Conservation (phyloP, 83 land plant species). For the Picea mariana region DNA sequence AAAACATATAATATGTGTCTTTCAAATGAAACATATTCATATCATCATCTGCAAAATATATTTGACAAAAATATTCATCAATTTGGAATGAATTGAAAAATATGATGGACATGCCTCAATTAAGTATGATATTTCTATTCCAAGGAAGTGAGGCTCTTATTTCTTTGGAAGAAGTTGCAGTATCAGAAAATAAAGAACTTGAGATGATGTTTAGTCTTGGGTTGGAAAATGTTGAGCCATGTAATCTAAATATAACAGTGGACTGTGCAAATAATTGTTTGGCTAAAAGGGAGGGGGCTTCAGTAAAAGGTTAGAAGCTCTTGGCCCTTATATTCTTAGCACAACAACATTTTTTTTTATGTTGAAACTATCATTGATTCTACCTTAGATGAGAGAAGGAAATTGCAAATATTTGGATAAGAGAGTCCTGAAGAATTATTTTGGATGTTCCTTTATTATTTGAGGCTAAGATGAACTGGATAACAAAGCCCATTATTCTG, state of each 20-base stretch:
- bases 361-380: conserved; percentile 80
- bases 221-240: conserved; percentile 63
- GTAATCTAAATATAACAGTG: conserved; percentile 61
- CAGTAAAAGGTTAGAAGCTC: conserved; percentile 70
- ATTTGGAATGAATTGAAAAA: too few relatives aligned
- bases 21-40: too few relatives aligned
- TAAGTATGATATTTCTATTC: too few relatives aligned
- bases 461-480: conserved; percentile 76
- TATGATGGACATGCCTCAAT: too few relatives aligned
- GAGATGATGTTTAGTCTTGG: conserved; percentile 62
- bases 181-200: conserved; percentile 47
- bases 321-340: conserved; percentile 67
- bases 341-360: conserved; percentile 48
- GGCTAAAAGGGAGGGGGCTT: conserved; percentile 47
- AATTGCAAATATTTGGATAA: conserved; percentile 78
- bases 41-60: too few relatives aligned
- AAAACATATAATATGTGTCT: too few relatives aligned
- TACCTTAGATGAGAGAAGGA: conserved; percentile 77
- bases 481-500: conserved; percentile 80
- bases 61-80: too few relatives aligned
- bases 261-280: conserved; percentile 48
- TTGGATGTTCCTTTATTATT: conserved; percentile 89
- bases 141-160: too few relatives aligned
- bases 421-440: conserved; percentile 57
- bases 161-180: conserved; percentile 41